Evolutionary conservation across 805 yeast genomes (phyloP), one percentile per base, ranked within the genome.

Genomic region (Ogataea chonburiensis): DNA sequence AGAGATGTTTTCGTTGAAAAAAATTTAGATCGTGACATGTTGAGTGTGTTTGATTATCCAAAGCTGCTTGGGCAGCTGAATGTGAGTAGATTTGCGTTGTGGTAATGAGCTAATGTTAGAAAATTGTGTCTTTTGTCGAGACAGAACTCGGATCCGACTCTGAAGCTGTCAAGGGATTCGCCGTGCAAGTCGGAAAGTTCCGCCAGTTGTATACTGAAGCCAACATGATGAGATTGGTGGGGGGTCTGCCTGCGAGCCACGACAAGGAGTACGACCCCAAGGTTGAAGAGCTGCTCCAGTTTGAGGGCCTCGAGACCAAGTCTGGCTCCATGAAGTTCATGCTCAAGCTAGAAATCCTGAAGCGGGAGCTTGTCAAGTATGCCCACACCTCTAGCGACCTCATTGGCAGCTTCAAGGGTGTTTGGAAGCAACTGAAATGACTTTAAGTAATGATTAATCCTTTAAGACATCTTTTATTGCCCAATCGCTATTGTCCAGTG

Each of bases 401-500:
- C 28, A 43, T 46, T 27, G 38, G 37, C 28, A 8, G 38, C 8
- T 46, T 46, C 40, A 46, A 46, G 26, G 40, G 32, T 8, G 30
- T 46, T 20, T 46, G 47, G 50, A 43, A 43, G 30, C 36, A 35
- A 19, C 24, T 46, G 25, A 40, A 37, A 23, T 28, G 27, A 24
- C n/a, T 13, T 20, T 29, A 35, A 28, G 20, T 22, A 30, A 28
- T 18, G 15, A 7, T 22, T 30, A 52, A 40, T 47, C 51, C 21
- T 52, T 47, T 28, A 55, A 31, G 11, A 58, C 51, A 38, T 58
- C 59, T 28, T 58, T 58, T 31, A 58, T 43, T 16, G 52, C 47
- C 98, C 98, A 91, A 38, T 86, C 95, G 52, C 85, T 80, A 63
- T 85, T 89, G 66, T 91, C 98, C 58, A 93, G 71, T 1, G 99